phyloP scores from a whole-genome alignment of 108 stramenopile species.

The Nitzschia palea region DNA sequence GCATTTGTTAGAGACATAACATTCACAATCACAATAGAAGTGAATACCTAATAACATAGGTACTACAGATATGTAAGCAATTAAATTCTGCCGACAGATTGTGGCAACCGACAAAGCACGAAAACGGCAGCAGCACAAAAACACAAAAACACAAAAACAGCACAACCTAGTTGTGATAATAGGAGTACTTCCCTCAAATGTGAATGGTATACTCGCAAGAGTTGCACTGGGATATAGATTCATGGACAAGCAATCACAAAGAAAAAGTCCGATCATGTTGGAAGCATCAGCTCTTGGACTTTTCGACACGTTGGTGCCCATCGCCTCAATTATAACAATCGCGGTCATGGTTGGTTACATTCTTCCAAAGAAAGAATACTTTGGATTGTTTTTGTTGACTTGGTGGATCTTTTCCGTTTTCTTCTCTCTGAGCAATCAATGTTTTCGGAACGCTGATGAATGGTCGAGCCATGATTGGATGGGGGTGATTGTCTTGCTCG shows the following conservation, averaged over 20 bases:
- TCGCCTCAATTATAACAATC: conserved; percentile 22
- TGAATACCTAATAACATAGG: too few relatives aligned
- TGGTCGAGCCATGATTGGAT: conserved; percentile 6
- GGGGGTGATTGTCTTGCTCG: conserved; percentile 17
- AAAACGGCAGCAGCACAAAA: not conserved
- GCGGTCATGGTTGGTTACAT: conserved; percentile 22
- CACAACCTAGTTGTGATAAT: too few relatives aligned
- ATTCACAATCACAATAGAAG: too few relatives aligned
- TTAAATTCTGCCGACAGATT: not conserved
- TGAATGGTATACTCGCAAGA: too few relatives aligned
- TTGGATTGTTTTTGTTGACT: conserved; percentile 26
- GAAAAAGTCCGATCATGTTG: too few relatives aligned
- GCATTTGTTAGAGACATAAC: too few relatives aligned
- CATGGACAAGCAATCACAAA: too few relatives aligned
- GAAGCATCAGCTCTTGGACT: conserved; percentile 13
- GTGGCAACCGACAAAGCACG: not conserved
- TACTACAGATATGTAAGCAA: too few relatives aligned
- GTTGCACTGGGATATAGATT: not conserved
- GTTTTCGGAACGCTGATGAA: not conserved
- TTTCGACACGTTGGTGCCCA: conserved; percentile 26
- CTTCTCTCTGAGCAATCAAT: conserved; percentile 3
- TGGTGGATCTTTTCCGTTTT: conserved; percentile 24
- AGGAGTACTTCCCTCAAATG: too few relatives aligned
- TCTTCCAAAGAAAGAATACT: conserved; percentile 20
- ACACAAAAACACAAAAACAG: too few relatives aligned